phyloP scores from a whole-genome alignment of 306 rosid species.

The Vigna unguiculata region DNA sequence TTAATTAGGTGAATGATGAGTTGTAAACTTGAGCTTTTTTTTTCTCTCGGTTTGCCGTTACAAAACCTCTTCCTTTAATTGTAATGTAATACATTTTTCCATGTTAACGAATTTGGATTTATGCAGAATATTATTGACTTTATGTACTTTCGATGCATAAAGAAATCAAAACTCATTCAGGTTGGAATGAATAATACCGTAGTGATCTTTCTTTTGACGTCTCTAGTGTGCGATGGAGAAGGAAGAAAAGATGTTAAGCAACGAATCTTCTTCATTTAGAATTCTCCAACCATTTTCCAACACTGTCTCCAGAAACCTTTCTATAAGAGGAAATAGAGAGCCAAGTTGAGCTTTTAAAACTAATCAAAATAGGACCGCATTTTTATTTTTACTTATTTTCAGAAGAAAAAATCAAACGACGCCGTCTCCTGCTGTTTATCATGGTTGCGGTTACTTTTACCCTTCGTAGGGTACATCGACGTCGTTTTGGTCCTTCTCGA shows the following conservation, averaged over 20 bases:
- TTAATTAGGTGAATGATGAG: slow-evolving; percentile 37
- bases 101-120: slow-evolving; percentile 8
- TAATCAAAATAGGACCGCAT: too few species aligned
- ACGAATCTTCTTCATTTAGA: slow-evolving; percentile 45
- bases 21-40: slow-evolving; percentile 28
- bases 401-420: slow-evolving; percentile 60
- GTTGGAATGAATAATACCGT: not conserved
- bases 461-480: slow-evolving; percentile 45
- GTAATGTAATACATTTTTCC: not conserved
- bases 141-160: not conserved
- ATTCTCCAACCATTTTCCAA: slow-evolving; percentile 25
- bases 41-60: not conserved
- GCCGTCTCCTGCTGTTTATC: slow-evolving; percentile 45
- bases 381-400: slow-evolving; percentile 7
- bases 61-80: not conserved
- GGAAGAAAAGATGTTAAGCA: slow-evolving; percentile 37
- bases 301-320: slow-evolving; percentile 9
- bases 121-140: not conserved
- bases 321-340: slow-evolving; percentile 33
- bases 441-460: not conserved
- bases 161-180: not conserved
- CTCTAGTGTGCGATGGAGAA: not conserved
- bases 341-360: too few species aligned
- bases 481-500: slow-evolving; percentile 56
- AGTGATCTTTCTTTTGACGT: not conserved